These are phyloP conservation scores for Diplodia seriata DNA, from an alignment of 2,329 filamentous ascomycete species.

Conservation along the genomic window DNA sequence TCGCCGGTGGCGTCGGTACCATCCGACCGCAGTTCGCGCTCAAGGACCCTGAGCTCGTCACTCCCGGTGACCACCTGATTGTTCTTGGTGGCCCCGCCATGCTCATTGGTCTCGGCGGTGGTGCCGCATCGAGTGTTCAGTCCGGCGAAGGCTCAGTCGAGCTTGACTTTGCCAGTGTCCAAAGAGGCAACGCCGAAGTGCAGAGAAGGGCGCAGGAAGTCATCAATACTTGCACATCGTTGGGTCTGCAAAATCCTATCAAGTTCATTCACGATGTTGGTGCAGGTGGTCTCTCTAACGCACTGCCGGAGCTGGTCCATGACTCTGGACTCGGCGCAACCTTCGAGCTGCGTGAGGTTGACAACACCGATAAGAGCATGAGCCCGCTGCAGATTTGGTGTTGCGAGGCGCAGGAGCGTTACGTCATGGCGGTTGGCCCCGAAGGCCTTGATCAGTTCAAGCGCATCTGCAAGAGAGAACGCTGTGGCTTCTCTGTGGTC, in stretches of 20 bases:
- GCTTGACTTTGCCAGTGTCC: slow-evolving; percentile 95
- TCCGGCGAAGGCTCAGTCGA: slow-evolving; percentile 89
- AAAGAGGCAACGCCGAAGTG: slow-evolving; percentile 96
- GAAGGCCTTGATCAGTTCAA: slow-evolving; percentile 77
- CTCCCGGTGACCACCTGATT: slow-evolving; percentile 86
- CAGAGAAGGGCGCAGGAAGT: slow-evolving; percentile 96
- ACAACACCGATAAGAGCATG: slow-evolving; percentile 89
- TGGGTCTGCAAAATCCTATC: slow-evolving; percentile 87
- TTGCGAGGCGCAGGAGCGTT: slow-evolving; percentile 95
- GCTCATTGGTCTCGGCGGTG: slow-evolving; percentile 95
- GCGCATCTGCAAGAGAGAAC: slow-evolving; percentile 77
- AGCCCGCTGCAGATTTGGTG: slow-evolving; percentile 98
- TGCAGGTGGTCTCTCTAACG: slow-evolving; percentile 85
- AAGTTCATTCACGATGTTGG: slow-evolving; percentile 98
- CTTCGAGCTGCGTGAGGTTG: slow-evolving; percentile 93
- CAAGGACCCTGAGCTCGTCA: slow-evolving; percentile 80
- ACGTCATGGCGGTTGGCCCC: slow-evolving; percentile 86
- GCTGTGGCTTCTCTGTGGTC: slow-evolving; percentile 91
- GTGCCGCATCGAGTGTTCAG: slow-evolving; percentile 89
- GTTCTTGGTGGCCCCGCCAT: slow-evolving; percentile 96
- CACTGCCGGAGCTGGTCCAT: slow-evolving; percentile 86
- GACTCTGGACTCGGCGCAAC: slow-evolving; percentile 89
- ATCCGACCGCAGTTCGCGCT: slow-evolving; percentile 90
- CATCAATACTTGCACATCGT: slow-evolving; percentile 88
- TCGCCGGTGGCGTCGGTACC: slow-evolving; percentile 92